Conservation (phyloP, 2,329 filamentous ascomycete genomes). For the Ophiocordyceps camponoti-leonardi region DNA sequence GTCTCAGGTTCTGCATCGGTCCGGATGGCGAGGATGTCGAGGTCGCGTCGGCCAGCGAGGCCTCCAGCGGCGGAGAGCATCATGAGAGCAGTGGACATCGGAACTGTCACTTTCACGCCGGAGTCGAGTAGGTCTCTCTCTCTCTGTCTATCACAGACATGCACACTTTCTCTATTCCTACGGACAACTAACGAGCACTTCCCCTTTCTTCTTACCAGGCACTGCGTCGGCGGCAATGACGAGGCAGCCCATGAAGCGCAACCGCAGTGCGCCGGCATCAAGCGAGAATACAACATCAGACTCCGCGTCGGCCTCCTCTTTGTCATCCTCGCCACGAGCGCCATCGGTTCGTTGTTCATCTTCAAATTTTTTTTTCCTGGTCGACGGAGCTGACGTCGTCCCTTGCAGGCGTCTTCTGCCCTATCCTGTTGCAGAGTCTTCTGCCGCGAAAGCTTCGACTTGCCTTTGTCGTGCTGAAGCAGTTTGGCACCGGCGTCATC, state of each 20-base stretch:
- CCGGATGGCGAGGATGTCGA: slow-evolving; percentile 43
- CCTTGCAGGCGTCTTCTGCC: slow-evolving; percentile 38
- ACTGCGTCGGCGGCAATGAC: slow-evolving; percentile 37
- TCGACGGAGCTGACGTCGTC: background rate
- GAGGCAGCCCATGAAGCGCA: slow-evolving; percentile 13
- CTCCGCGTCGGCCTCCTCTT: slow-evolving; percentile 57
- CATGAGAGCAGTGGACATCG: slow-evolving; percentile 3
- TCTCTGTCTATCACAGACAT: background rate
- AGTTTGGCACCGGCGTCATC: slow-evolving; percentile 58
- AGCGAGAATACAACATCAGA: slow-evolving; percentile 46
- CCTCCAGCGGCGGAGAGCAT: slow-evolving; percentile 6
- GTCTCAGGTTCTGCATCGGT: slow-evolving; percentile 47
- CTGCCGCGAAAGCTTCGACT: slow-evolving; percentile 30
- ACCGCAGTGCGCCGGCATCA: slow-evolving; percentile 24
- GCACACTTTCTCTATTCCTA: background rate
- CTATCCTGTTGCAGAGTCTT: slow-evolving; percentile 44
- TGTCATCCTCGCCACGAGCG: slow-evolving; percentile 50
- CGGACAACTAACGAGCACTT: too few relatives aligned
- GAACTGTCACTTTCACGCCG: slow-evolving; percentile 49
- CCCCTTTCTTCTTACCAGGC: slow-evolving; percentile 13
- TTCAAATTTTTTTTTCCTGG: background rate
- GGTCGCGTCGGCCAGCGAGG: slow-evolving; percentile 20
- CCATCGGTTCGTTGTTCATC: slow-evolving; percentile 28
- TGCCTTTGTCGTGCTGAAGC: slow-evolving; percentile 48
- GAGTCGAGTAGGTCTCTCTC: slow-evolving; percentile 43